phyloP scores from a whole-genome alignment of 2,329 filamentous ascomycete genomes.

The Botrytis deweyae region DNA sequence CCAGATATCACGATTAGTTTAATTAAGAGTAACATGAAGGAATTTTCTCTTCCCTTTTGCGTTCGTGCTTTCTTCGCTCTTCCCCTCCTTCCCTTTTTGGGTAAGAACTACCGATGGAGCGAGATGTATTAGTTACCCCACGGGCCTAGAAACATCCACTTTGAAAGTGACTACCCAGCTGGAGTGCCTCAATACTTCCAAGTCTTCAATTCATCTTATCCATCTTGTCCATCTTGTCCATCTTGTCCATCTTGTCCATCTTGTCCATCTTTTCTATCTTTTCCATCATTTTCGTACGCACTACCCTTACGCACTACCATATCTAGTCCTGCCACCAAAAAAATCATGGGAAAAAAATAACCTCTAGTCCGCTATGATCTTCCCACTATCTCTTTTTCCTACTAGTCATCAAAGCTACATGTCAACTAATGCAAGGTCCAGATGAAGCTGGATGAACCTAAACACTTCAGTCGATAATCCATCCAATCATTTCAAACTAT shows the following conservation, averaged over 20 bases:
- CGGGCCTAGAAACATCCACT: neutral
- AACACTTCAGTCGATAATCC: neutral
- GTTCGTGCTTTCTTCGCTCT: neutral
- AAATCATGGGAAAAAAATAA: neutral
- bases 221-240: neutral
- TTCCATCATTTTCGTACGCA: neutral
- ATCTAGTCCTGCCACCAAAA: neutral
- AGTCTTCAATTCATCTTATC: neutral
- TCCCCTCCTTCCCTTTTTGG: neutral
- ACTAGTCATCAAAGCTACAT: neutral
- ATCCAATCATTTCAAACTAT: neutral
- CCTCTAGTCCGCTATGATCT: neutral
- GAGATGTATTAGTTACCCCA: neutral
- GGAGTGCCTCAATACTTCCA: neutral
- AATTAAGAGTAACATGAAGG: neutral
- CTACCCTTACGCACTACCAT: neutral
- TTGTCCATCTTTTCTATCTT: neutral
- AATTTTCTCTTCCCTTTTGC: neutral
- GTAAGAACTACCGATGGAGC: neutral
- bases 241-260: neutral
- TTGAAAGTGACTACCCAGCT: neutral
- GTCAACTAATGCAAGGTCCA: constrained; percentile 4
- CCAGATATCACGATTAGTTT: neutral
- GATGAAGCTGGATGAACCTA: neutral
- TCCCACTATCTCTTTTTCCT: neutral